Evolutionary conservation across 139 green algal genomes (phyloP), one percentile per base, ranked within the genome.

Genomic region (Closterium sp.): DNA sequence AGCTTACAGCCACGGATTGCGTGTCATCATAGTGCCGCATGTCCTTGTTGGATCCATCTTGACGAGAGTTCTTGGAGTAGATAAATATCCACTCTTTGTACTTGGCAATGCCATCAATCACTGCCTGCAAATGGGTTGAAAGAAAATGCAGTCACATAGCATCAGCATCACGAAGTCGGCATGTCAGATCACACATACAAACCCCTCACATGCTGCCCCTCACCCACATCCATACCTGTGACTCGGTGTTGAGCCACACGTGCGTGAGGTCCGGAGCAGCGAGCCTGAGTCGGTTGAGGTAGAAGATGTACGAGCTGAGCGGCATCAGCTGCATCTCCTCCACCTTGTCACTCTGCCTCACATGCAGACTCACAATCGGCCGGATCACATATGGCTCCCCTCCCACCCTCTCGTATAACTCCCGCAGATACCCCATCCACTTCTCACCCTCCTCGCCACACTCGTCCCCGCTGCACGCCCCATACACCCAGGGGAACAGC

Each of bases 361-460:
- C 84, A 33, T 92, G 89, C 32, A 92, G 38, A 12, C 84, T 91
- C n/a, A 92, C 34, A n/a, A 91, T 92, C 30, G 89, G 89, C 12
- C 89, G 87, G 28, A 84, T 83, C n/a, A 92, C 32, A 86, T 91
- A 92, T 9, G 89, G 89, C 85, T 33, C n/a, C 36, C 30, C 86
- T 0, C 32, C 86, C 38, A 32, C 38, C 30, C 43, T 16, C 23
- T 69, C 43, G 23, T 25, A 69, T 16, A 69, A 25, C 43, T 69
- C 43, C 43, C 43, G 21, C 43, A 69, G 43, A 28, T 69, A 69
- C 43, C 1, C 43, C 43, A 2, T 0, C 43, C 43, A 16, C 43
- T 28, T 69, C 43, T 25, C 43, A 12, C 43, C 23, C 43, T 69
- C 43, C 43, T 16, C n/a, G n/a, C 43, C 43, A 16, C 43, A 69